These are phyloP conservation scores for Pichia sp. DNA, from an alignment of 1,139 yeast genomes.

Conservation along the genomic window DNA sequence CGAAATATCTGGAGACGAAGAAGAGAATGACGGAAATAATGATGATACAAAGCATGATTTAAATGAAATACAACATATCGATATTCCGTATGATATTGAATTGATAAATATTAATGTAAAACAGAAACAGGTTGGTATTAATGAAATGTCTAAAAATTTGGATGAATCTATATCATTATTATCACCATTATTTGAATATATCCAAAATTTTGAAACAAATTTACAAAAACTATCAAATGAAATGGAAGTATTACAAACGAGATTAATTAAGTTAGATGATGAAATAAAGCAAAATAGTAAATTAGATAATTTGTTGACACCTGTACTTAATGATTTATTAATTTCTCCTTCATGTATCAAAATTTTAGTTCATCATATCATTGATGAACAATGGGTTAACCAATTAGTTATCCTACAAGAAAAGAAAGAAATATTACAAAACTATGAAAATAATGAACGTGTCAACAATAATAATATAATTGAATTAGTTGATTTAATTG, in stretches of 20 bases:
- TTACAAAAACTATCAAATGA: conserved; percentile 54
- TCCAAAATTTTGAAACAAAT: conserved; percentile 49
- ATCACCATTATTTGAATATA: conserved; percentile 34
- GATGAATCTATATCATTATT: conserved; percentile 23
- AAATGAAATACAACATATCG: not conserved
- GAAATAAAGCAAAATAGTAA: conserved; percentile 51
- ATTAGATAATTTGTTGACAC: conserved; percentile 56
- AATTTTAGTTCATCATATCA: conserved; percentile 42
- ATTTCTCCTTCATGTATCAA: conserved; percentile 64
- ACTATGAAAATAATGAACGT: conserved; percentile 26
- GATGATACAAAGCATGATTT: too few species aligned
- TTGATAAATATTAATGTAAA: conserved; percentile 7
- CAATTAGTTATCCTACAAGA: conserved; percentile 52
- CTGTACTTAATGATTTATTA: conserved; percentile 64
- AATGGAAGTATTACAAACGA: conserved; percentile 48
- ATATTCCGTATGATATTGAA: not conserved
- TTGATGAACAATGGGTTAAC: conserved; percentile 52
- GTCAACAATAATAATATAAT: conserved; percentile 28
- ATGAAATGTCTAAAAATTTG: conserved; percentile 4
- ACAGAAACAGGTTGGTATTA: not conserved
- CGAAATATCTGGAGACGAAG: conserved; percentile 8
- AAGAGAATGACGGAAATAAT: not conserved
- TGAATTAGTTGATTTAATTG: conserved; percentile 37
- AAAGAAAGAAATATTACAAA: conserved; percentile 44
- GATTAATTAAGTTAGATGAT: conserved; percentile 52